Evolutionary conservation across 2,329 filamentous ascomycete species (phyloP).

Genomic region (Neoscytalidium dimidiatum): DNA sequence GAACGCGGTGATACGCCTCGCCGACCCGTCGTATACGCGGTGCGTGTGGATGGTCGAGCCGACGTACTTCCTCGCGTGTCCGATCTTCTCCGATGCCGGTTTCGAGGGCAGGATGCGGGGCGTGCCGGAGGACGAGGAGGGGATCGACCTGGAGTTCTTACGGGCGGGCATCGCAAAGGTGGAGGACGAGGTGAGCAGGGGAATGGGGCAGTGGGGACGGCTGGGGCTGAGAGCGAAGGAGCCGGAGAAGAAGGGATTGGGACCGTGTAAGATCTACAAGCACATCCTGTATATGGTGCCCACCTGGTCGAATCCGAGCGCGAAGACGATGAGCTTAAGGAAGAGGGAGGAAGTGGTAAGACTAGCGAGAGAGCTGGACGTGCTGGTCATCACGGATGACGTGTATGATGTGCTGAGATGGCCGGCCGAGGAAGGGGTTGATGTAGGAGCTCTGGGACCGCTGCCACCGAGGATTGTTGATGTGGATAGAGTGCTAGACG

Average conservation of each 20-base stretch:
- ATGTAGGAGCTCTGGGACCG: conserved; percentile 24
- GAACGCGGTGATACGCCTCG: conserved; percentile 70
- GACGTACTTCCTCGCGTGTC: conserved; percentile 77
- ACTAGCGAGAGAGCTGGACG: conserved; percentile 76
- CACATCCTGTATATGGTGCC: conserved; percentile 89
- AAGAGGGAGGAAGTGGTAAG: conserved; percentile 69
- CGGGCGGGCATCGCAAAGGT: conserved; percentile 52
- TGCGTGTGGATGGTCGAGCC: conserved; percentile 80
- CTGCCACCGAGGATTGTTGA: conserved; percentile 47
- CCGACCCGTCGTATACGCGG: conserved; percentile 73
- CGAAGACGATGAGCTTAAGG: conserved; percentile 72
- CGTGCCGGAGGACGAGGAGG: conserved; percentile 76
- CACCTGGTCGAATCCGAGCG: conserved; percentile 86
- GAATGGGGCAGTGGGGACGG: conserved; percentile 32
- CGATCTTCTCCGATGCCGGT: conserved; percentile 79
- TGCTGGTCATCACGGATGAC: conserved; percentile 81
- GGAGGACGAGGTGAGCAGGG: conserved; percentile 44
- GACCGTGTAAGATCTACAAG: conserved; percentile 71
- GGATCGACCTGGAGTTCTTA: conserved; percentile 68
- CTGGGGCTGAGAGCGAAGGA: conserved; percentile 33
- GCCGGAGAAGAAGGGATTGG: conserved; percentile 44
- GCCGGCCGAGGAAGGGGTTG: conserved; percentile 46
- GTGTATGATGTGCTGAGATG: conserved; percentile 93
- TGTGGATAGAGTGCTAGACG: conserved; percentile 69
- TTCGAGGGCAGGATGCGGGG: conserved; percentile 61